phyloP scores from a whole-genome alignment of 164 flowering plant genomes.

The Amborella trichopoda region DNA sequence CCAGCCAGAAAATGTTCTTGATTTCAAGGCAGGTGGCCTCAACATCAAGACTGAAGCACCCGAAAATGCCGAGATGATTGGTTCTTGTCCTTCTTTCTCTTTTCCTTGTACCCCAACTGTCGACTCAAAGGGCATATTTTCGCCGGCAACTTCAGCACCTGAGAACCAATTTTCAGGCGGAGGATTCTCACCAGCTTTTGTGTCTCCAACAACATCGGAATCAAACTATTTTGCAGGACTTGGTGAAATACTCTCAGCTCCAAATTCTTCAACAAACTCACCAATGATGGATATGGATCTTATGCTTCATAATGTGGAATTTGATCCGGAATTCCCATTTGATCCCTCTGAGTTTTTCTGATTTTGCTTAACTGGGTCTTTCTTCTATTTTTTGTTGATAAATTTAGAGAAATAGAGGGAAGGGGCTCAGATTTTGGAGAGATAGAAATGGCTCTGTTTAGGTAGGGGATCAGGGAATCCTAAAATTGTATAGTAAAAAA shows the following conservation, averaged over 20 bases:
- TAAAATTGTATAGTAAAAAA: too few relatives aligned
- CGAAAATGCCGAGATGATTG: slow-evolving; percentile 16
- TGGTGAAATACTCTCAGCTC: slow-evolving; percentile 46
- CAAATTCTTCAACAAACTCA: slow-evolving; percentile 49
- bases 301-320: slow-evolving; percentile 21
- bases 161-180: background rate
- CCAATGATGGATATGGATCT: slow-evolving; percentile 42
- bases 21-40: slow-evolving; percentile 19
- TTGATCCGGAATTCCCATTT: slow-evolving; percentile 30
- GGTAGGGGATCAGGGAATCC: too few relatives aligned
- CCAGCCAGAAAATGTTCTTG: slow-evolving; percentile 16
- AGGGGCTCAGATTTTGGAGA: too few relatives aligned
- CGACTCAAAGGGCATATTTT: slow-evolving; percentile 11
- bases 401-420: too few relatives aligned
- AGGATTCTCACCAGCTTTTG: slow-evolving; percentile 26
- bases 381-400: too few relatives aligned
- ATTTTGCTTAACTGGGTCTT: too few relatives aligned
- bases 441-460: too few relatives aligned
- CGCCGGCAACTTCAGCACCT: slow-evolving; percentile 8
- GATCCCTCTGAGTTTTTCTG: slow-evolving; percentile 29
- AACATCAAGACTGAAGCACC: slow-evolving; percentile 25
- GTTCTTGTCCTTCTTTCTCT: slow-evolving; percentile 15
- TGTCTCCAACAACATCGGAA: slow-evolving; percentile 50
- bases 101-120: slow-evolving; percentile 22
- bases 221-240: slow-evolving; percentile 43